Percentiles rank a stretch among this genome's conserved stretches.
Conservation (phyloP, 1,284 basidiomycete genomes). For the Prillingera fragicola region DNA sequence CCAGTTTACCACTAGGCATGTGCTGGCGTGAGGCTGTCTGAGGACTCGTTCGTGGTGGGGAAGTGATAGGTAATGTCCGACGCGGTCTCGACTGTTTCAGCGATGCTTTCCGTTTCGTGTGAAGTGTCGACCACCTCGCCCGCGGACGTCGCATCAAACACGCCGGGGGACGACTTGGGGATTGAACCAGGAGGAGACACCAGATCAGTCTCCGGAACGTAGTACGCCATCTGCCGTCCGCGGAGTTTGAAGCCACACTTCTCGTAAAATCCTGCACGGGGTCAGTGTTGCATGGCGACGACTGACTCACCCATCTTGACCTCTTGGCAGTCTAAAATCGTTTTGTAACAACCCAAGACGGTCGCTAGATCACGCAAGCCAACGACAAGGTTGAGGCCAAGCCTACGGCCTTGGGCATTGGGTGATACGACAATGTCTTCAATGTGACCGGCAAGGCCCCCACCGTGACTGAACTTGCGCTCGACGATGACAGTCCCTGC, state of each 20-base stretch:
- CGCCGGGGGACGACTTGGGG: neutral
- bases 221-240: conserved; percentile 33
- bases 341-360: conserved; percentile 80
- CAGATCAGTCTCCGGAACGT: conserved; percentile 8
- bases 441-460: conserved; percentile 84
- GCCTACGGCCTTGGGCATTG: conserved; percentile 77
- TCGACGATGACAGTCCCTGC: conserved; percentile 82
- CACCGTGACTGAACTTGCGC: conserved; percentile 81
- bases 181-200: neutral
- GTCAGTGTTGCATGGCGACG: neutral
- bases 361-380: conserved; percentile 74
- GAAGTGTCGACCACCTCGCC: no score
- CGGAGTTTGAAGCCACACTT: conserved; percentile 66
- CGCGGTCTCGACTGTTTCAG: conserved; percentile 7
- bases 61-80: conserved; percentile 27
- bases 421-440: conserved; percentile 94
- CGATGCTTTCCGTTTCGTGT: conserved; percentile 5
- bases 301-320: conserved; percentile 73
- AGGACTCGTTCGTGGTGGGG: conserved; percentile 14
- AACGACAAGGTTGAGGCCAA: conserved; percentile 78
- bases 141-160: no score
- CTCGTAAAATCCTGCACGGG: conserved; percentile 77
- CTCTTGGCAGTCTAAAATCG: conserved; percentile 88
- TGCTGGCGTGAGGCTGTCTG: no score
- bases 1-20: no score